A percentile compares a stretch with the other conserved stretches of the same genome.
These are phyloP conservation scores for Arthrobotrys entomopaga DNA, from an alignment of 2,329 filamentous ascomycete species.

Conservation along the genomic window DNA sequence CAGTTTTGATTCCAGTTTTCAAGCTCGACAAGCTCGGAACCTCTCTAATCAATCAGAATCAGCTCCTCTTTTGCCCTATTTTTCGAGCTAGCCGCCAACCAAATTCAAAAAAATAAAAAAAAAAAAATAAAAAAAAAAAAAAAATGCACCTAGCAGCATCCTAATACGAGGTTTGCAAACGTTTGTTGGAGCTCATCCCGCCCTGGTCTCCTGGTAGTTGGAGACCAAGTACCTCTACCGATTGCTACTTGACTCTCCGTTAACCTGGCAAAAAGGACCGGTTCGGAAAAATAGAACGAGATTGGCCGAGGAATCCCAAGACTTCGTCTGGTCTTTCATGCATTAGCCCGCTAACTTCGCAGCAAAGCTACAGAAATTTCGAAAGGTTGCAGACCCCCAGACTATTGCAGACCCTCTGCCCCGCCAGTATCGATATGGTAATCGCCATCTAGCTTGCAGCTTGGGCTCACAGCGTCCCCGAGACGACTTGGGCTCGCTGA, in stretches of 20 bases:
- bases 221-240: conserved; percentile 48
- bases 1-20: not conserved
- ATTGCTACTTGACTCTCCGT: conserved; percentile 21
- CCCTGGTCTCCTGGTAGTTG: conserved; percentile 1
- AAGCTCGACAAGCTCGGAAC: not conserved
- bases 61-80: conserved; percentile 2
- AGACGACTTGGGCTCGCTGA: conserved; percentile 16
- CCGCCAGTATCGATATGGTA: conserved; percentile 20
- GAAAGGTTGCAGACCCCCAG: no score
- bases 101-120: no score
- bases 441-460: not conserved
- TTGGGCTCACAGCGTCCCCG: no score
- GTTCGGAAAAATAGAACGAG: conserved; percentile 41
- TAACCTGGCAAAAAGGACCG: conserved; percentile 10
- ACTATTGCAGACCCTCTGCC: conserved; percentile 1
- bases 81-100: conserved; percentile 36
- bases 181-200: conserved; percentile 28
- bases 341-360: conserved; percentile 30
- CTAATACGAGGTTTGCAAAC: conserved; percentile 16
- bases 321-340: conserved; percentile 45
- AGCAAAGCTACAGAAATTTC: conserved; percentile 25
- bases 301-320: conserved; percentile 14
- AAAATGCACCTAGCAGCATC: not conserved
- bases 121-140: not conserved
- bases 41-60: not conserved